Evolutionary conservation across 2,329 filamentous ascomycete genomes (phyloP), one percentile per base, ranked within the genome.

Genomic region (Karstenula rhodostoma): DNA sequence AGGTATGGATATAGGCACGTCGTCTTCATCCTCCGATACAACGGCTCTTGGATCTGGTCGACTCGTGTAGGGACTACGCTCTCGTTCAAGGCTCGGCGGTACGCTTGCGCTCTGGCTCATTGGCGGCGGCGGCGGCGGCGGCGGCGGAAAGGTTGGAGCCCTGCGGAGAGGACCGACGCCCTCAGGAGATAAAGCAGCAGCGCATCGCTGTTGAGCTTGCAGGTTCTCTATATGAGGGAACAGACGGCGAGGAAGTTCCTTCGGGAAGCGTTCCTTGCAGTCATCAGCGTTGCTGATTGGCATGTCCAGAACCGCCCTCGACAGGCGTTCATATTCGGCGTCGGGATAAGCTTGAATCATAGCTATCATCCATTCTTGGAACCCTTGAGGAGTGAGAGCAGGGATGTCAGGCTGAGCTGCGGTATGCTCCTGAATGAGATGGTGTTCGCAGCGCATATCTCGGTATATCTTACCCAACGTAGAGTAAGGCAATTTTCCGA

Each of bases 331-430:
- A 59, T 88, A 89, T 75, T 96, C 93, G 49, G 87, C 84, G 43
- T 93, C 88, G 0, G 93, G 93, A 65, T 93, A 88, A 1, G 92
- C 90, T 64, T 88, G 86, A 40, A 94, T 89, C 74, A 92, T 85
- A 42, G 87, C 82, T 1, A 87, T 89, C 80, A 91, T 88, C 89
- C 92, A 96, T 19, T 73, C 69, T 44, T 81, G 73, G 58, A 84
- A 84, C 8, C 82, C 82, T 22, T 73, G 59, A 8, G 82, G 81
- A 3, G 82, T 84, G 40, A 84, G 68, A 5, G 76, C 80, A 5
- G 82, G 82, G 22, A 83, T 75, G 25, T 68, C 72, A 7, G 82
- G 81, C 15, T 69, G 61, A n/a, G 80, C 79, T 19, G 80, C 76
- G 22, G 69, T 66, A 51, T 78, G 73, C 46, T 77, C 73, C 62